Conservation (phyloP, 1,284 basidiomycete species). For the Sporisorium exsertum region DNA sequence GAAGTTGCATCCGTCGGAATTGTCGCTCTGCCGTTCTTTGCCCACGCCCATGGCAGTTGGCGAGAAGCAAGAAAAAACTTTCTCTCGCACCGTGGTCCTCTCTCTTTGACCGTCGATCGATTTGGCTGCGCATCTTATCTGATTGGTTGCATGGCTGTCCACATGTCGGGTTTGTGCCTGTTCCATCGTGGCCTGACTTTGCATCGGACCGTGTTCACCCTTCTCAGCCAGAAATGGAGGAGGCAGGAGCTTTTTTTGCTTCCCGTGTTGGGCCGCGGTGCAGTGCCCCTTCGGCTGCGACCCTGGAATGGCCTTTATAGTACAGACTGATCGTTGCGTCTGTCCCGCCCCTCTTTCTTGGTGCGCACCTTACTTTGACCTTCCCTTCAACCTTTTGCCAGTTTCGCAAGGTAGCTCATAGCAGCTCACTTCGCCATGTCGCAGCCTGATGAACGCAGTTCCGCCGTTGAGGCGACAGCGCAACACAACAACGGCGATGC, state of each 20-base stretch:
- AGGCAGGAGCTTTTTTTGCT: neutral
- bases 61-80: neutral
- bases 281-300: neutral
- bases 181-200: neutral
- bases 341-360: neutral
- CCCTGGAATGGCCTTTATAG: neutral
- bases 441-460: neutral
- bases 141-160: conserved; percentile 9
- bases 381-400: neutral
- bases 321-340: neutral
- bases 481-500: neutral
- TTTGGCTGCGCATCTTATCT: conserved; percentile 30
- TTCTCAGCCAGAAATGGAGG: neutral
- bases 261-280: neutral
- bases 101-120: neutral
- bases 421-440: neutral
- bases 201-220: too few species aligned
- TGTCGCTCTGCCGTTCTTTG: neutral
- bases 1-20: neutral
- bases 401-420: neutral
- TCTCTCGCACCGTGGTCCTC: neutral
- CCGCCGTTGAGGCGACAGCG: neutral
- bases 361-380: too few species aligned
- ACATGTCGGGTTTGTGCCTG: neutral
- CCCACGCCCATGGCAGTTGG: neutral